Evolutionary conservation across 345 rosid species (phyloP).

Genomic region (Populus pruinosa): DNA sequence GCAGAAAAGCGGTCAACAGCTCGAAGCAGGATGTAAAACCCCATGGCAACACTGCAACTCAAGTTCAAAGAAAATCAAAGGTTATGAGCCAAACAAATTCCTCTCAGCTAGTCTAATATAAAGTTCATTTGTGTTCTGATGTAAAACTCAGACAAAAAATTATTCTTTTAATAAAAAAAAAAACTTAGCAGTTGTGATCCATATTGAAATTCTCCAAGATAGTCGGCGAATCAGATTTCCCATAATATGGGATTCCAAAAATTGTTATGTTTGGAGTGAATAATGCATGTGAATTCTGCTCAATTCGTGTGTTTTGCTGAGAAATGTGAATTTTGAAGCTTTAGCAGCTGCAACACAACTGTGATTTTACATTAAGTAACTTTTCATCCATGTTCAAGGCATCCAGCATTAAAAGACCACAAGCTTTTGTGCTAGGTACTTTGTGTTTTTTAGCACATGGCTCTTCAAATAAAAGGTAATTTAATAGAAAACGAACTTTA

Average conservation of each 20-base stretch:
- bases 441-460: too few relatives aligned
- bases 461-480: too few relatives aligned
- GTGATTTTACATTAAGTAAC: too few relatives aligned
- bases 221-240: not conserved
- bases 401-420: too few relatives aligned
- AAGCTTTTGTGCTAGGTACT: too few relatives aligned
- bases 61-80: not conserved
- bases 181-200: not conserved
- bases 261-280: not conserved
- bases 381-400: too few relatives aligned
- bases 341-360: too few relatives aligned
- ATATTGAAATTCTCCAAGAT: not conserved
- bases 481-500: too few relatives aligned
- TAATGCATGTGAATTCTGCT: not conserved
- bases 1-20: conserved; percentile 85
- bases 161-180: too few relatives aligned
- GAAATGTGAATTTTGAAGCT: not conserved
- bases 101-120: not conserved
- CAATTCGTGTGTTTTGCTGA: not conserved
- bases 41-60: conserved; percentile 58
- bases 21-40: conserved; percentile 82
- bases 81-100: conserved; percentile 10
- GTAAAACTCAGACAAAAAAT: not conserved
- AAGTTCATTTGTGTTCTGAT: not conserved
- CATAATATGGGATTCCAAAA: not conserved